Percentiles rank a stretch among this genome's conserved stretches.
phyloP scores from a whole-genome alignment of 805 yeast genomes.

The Kodamaea fukazawae region DNA sequence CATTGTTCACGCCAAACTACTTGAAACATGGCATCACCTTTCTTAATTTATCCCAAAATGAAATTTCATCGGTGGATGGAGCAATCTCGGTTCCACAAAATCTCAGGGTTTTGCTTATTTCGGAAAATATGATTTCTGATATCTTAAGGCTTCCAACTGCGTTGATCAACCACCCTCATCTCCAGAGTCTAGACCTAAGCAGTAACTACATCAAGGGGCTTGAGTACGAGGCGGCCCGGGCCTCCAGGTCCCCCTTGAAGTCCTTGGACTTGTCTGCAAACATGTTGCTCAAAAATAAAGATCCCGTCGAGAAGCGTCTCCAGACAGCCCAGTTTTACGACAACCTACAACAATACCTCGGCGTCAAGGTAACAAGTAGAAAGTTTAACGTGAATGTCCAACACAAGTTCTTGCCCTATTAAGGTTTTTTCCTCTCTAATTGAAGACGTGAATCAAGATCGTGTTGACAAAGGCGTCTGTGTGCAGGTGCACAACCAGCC shows the following conservation, averaged over 20 bases:
- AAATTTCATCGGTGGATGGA: constrained; percentile 7
- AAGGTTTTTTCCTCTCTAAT: background rate
- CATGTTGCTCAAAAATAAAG: constrained; percentile 4
- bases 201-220: constrained; percentile 18
- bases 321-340: constrained; percentile 22
- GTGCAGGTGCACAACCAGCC: no score
- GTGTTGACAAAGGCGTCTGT: no score
- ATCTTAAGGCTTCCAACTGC: constrained; percentile 12
- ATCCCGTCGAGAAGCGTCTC: constrained; percentile 9
- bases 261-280: constrained; percentile 15
- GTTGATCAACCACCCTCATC: constrained; percentile 13
- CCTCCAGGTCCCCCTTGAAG: constrained; percentile 12
- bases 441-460: no score
- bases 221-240: constrained; percentile 2
- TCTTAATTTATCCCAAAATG: constrained; percentile 9
- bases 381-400: constrained; percentile 28
- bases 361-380: constrained; percentile 16
- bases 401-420: constrained; percentile 17
- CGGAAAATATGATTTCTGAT: constrained; percentile 14
- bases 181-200: constrained; percentile 15
- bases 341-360: constrained; percentile 20
- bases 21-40: constrained; percentile 4
- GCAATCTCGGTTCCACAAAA: constrained; percentile 8
- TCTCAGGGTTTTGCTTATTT: constrained; percentile 6
- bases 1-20: constrained; percentile 6